These are phyloP conservation scores for Ajuga chamaepitys DNA, from an alignment of 257 asterid genomes.

Conservation along the genomic window DNA sequence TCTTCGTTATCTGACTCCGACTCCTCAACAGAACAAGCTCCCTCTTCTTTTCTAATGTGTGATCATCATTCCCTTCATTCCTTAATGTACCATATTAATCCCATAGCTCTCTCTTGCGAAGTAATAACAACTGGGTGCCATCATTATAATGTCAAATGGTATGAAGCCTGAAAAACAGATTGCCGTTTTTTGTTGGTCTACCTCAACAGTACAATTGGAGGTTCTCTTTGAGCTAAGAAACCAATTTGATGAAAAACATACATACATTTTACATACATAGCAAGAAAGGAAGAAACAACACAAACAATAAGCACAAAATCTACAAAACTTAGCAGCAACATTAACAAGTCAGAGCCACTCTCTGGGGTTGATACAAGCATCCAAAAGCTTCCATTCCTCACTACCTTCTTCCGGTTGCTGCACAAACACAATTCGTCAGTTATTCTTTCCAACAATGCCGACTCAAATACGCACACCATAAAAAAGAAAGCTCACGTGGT, in stretches of 20 bases:
- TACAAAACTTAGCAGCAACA: neutral
- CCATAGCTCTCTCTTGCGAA: no score
- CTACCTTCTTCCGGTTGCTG: constrained; percentile 96
- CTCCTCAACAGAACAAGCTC: no score
- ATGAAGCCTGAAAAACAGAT: neutral
- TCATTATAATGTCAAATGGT: neutral
- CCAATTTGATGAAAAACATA: neutral
- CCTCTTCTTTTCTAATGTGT: no score
- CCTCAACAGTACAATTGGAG: neutral
- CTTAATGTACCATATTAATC: no score
- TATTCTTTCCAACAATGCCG: neutral
- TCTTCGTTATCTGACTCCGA: no score
- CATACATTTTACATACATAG: neutral
- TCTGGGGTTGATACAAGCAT: constrained; percentile 95
- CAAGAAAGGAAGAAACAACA: neutral
- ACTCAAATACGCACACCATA: neutral
- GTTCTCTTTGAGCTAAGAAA: neutral
- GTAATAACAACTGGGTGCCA: no score
- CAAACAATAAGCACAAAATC: neutral
- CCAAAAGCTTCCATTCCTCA: constrained; percentile 94
- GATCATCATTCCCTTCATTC: no score
- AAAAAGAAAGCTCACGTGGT: constrained; percentile 57
- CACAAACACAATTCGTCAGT: constrained; percentile 12
- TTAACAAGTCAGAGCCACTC: constrained; percentile 66
- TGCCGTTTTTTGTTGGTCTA: neutral